Conservation (phyloP, 2,329 filamentous ascomycete species). For the Arthrobotrys iridis region DNA sequence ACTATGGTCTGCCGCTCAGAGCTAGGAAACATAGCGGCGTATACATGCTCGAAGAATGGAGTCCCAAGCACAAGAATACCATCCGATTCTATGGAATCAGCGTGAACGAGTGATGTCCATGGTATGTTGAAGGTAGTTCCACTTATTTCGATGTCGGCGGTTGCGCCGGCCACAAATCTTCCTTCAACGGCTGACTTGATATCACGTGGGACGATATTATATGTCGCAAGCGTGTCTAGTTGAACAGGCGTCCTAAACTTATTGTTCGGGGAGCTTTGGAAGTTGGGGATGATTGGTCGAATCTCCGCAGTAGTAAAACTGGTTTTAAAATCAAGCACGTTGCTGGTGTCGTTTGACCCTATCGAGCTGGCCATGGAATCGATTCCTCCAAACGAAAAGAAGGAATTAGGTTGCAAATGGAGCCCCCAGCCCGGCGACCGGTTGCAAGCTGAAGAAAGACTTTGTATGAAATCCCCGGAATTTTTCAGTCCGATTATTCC, state of each 20-base stretch:
- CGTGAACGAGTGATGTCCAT: conserved; percentile 7
- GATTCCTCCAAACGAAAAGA: conserved; percentile 32
- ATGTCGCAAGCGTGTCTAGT: conserved; percentile 1
- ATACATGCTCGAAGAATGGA: conserved; percentile 29
- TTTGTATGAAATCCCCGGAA: conserved; percentile 7
- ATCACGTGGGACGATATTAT: conserved; percentile 12
- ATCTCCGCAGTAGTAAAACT: background rate
- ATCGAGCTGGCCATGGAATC: conserved; percentile 21
- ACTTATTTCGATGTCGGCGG: background rate
- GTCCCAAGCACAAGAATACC: conserved; percentile 19
- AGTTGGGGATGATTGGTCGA: background rate
- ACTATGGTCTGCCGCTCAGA: background rate
- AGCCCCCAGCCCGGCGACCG: conserved; percentile 15
- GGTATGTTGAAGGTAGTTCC: conserved; percentile 11
- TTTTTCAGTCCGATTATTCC: conserved; percentile 34
- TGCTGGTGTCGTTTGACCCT: conserved; percentile 3
- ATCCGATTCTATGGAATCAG: background rate
- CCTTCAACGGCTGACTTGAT: background rate
- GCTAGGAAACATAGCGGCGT: conserved; percentile 14
- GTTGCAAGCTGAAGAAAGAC: conserved; percentile 16
- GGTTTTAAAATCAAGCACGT: background rate
- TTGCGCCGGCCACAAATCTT: background rate
- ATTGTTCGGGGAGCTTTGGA: background rate
- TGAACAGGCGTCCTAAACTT: background rate
- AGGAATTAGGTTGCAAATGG: conserved; percentile 7